Conservation (phyloP, 2,329 filamentous ascomycete genomes). For the Fusarium humuli region DNA sequence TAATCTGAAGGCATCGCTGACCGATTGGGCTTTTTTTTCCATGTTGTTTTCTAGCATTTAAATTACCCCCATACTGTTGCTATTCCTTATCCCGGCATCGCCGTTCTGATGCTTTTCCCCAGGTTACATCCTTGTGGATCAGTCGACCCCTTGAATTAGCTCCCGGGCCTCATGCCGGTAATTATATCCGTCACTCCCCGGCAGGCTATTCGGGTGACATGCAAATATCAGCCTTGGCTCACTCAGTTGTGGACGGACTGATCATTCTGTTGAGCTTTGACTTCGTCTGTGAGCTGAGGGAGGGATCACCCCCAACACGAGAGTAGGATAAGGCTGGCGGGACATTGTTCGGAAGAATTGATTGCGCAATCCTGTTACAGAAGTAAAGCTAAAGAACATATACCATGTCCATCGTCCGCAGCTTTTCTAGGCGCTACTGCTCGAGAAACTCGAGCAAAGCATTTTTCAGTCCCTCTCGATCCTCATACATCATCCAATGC, state of each 20-base stretch:
- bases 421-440: background rate
- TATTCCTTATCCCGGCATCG: background rate
- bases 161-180: background rate
- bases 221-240: background rate
- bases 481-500: conserved; percentile 41
- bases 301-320: background rate
- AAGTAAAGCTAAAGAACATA: background rate
- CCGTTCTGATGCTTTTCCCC: background rate
- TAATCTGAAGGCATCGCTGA: background rate
- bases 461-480: conserved; percentile 20
- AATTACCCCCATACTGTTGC: no score
- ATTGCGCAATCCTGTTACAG: background rate
- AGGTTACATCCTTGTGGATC: background rate
- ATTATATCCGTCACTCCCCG: background rate
- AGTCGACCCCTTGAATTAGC: background rate
- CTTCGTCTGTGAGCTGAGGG: background rate
- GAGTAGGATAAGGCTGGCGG: background rate
- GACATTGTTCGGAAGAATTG: background rate
- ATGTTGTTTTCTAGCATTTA: background rate
- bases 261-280: background rate
- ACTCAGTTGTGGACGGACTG: background rate
- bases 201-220: background rate
- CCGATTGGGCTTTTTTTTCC: background rate
- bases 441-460: conserved; percentile 26
- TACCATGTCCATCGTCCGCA: background rate